These are phyloP conservation scores for Solanum lycopersicoides DNA, from an alignment of 257 asterid species.

Conservation along the genomic window DNA sequence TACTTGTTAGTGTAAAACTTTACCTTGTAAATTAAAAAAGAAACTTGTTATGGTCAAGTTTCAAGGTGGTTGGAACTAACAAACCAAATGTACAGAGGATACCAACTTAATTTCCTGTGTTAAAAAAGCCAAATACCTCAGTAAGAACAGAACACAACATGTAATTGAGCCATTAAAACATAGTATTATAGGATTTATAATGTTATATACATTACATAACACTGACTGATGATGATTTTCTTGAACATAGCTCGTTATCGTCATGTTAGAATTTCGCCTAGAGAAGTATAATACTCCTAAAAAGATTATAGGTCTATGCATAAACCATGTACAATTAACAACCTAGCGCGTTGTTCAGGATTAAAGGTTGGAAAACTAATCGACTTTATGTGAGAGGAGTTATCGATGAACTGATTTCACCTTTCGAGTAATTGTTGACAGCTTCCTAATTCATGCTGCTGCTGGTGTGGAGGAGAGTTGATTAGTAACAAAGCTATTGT, in stretches of 20 bases:
- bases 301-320: background rate
- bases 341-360: background rate
- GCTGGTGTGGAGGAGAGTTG: slow-evolving; percentile 45
- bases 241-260: background rate
- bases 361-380: background rate
- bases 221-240: background rate
- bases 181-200: background rate
- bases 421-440: background rate
- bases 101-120: background rate
- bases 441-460: slow-evolving; percentile 33
- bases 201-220: background rate
- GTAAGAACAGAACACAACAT: background rate
- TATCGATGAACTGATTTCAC: background rate
- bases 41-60: background rate
- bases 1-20: background rate
- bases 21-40: background rate
- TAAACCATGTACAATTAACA: background rate
- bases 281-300: background rate
- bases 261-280: background rate
- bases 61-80: background rate
- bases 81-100: background rate
- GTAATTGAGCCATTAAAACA: background rate
- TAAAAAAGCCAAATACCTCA: background rate
- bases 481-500: slow-evolving; percentile 15
- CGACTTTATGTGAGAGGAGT: background rate